phyloP scores from a whole-genome alignment of 2,329 filamentous ascomycete genomes.

The Exophiala oligosperma region DNA sequence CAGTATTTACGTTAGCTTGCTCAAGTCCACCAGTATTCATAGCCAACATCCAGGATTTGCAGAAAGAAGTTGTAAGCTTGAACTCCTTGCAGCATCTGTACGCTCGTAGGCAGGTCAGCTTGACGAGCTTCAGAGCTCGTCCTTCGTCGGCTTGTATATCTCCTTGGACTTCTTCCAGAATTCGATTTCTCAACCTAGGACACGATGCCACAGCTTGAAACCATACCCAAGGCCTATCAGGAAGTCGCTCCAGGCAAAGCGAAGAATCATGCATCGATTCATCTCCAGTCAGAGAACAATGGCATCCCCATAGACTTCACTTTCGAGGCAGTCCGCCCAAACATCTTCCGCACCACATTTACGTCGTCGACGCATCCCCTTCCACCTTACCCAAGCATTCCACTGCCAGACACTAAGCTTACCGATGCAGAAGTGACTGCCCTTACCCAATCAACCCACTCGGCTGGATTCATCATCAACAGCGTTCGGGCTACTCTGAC shows the following conservation, averaged over 20 bases:
- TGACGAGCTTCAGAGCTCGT: too few species aligned
- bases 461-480: constrained; percentile 47
- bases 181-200: constrained; percentile 1
- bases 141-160: too few species aligned
- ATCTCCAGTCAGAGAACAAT: constrained; percentile 44
- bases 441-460: neutral
- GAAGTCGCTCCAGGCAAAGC: neutral
- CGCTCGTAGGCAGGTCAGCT: too few species aligned
- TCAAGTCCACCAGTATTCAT: too few species aligned
- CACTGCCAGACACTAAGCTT: constrained; percentile 44
- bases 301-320: constrained; percentile 55
- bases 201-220: constrained; percentile 53
- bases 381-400: constrained; percentile 64
- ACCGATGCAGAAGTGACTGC: constrained; percentile 31
- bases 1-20: too few species aligned
- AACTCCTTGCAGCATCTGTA: too few species aligned
- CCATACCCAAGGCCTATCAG: constrained; percentile 37
- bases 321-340: constrained; percentile 62
- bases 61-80: too few species aligned
- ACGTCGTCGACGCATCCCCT: constrained; percentile 61
- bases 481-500: constrained; percentile 57
- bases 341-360: constrained; percentile 69
- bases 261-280: constrained; percentile 29
- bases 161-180: neutral
- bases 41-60: too few species aligned